Evolutionary conservation across 768 basidiomycete genomes (phyloP), one percentile per base, ranked within the genome.

Genomic region (Russula compacta): DNA sequence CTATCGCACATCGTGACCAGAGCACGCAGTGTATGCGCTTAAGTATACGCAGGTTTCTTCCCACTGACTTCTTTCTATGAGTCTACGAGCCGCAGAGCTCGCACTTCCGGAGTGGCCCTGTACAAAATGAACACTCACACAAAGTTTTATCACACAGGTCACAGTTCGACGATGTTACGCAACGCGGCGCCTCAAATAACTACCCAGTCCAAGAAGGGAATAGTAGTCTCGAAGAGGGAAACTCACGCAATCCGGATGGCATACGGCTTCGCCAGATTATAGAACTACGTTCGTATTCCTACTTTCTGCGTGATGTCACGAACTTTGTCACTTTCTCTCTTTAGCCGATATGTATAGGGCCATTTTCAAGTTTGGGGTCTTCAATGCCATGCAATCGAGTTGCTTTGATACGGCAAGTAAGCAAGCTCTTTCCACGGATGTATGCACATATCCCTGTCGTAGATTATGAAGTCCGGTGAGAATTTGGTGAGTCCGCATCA

Each of bases 381-480:
- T 98, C 78, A 98, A 98, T 70, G 85, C 87, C 3, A 83, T 98
- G 21, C 95, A 99, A 67, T 92, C 89, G 14, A 78, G 77, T 33
- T 93, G 90, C 69, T 91, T 89, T 65, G 81, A 88, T 51, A 78
- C 79, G 65, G 93, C 92, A 69, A 59, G 83, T 70, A 39, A 6
- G 14, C 32, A 40, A 40, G 39, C 51, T 14, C 52, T 51, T 21
- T 40, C 29, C 32, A 46, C 50, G 39, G 19, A 35, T 19, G 15
- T 19, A 14, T 14, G 50, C 24, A 32, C 67, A 10, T 43, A 32
- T 15, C 3, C 47, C 21, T 32, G 15, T 50, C 24, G 17, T 64
- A 90, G 88, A 77, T 90, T 15, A 71, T 85, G 63, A 64, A 78
- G 44, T 77, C 80, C 0, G 74, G 81, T 53, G 79, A 83, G 61